phyloP scores from a whole-genome alignment of 2,329 filamentous ascomycete genomes.

The Gyromitra esculenta region DNA sequence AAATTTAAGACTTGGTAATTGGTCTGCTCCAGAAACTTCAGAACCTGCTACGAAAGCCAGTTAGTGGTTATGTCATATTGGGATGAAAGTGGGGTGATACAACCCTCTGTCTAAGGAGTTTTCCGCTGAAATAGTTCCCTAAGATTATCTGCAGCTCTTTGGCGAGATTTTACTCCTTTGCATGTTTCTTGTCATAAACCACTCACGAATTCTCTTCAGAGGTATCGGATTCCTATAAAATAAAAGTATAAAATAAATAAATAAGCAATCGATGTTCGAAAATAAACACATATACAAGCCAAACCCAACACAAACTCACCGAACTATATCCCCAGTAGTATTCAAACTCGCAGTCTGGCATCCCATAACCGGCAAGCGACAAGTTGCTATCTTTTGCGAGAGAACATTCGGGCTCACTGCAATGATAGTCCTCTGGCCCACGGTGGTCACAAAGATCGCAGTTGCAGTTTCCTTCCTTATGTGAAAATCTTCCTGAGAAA shows the following conservation, averaged over 20 bases:
- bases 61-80: too few relatives aligned
- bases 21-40: too few relatives aligned
- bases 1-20: too few relatives aligned
- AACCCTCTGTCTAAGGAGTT: neutral
- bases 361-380: neutral
- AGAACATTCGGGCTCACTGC: neutral
- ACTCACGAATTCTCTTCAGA: neutral
- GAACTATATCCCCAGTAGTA: conserved; percentile 6
- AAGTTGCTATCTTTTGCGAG: neutral
- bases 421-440: neutral
- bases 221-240: neutral
- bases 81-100: neutral
- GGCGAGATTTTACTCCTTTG: neutral
- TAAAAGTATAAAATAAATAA: neutral
- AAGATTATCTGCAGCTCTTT: neutral
- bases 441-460: neutral
- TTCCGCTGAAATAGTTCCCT: neutral
- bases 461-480: neutral
- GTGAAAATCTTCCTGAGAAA: neutral
- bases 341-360: neutral
- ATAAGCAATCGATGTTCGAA: neutral
- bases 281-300: neutral
- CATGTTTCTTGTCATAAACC: neutral
- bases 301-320: neutral
- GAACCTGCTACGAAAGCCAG: too few relatives aligned